These are phyloP conservation scores for Stromatinia cepivora DNA, from an alignment of 2,329 filamentous ascomycete species.

Conservation along the genomic window DNA sequence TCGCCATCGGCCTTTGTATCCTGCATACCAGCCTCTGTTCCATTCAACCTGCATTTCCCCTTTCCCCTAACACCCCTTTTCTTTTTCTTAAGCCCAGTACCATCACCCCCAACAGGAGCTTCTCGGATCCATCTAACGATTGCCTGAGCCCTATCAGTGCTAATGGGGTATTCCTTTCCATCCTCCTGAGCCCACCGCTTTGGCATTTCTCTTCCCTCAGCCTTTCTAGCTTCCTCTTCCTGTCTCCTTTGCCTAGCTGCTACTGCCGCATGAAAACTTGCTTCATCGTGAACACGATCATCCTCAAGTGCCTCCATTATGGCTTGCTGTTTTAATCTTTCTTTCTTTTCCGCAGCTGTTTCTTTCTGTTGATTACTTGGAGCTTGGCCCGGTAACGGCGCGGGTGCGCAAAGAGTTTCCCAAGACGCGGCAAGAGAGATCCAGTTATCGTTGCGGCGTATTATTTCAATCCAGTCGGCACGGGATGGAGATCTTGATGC, in stretches of 20 bases:
- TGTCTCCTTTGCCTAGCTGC: constrained; percentile 58
- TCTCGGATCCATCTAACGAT: constrained; percentile 70
- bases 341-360: constrained; percentile 56
- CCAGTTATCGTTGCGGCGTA: constrained; percentile 69
- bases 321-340: constrained; percentile 62
- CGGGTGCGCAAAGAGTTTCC: constrained; percentile 68
- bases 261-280: constrained; percentile 63
- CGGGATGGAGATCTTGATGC: constrained; percentile 69
- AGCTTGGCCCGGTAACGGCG: constrained; percentile 50
- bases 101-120: constrained; percentile 47
- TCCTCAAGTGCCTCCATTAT: constrained; percentile 68
- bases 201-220: constrained; percentile 36
- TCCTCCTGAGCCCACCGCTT: constrained; percentile 66
- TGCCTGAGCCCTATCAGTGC: constrained; percentile 67
- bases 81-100: constrained; percentile 43
- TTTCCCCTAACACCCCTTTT: constrained; percentile 39
- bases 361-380: constrained; percentile 43
- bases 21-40: constrained; percentile 27
- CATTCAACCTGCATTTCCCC: constrained; percentile 30
- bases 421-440: constrained; percentile 63
- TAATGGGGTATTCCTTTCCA: constrained; percentile 67
- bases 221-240: constrained; percentile 49
- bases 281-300: constrained; percentile 67
- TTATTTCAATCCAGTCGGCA: constrained; percentile 77
- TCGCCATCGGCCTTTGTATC: constrained; percentile 25